A percentile compares a stretch with the other conserved stretches of the same genome.
Conservation (phyloP, 73 alveolate genomes). For the Stentor coeruleus region DNA sequence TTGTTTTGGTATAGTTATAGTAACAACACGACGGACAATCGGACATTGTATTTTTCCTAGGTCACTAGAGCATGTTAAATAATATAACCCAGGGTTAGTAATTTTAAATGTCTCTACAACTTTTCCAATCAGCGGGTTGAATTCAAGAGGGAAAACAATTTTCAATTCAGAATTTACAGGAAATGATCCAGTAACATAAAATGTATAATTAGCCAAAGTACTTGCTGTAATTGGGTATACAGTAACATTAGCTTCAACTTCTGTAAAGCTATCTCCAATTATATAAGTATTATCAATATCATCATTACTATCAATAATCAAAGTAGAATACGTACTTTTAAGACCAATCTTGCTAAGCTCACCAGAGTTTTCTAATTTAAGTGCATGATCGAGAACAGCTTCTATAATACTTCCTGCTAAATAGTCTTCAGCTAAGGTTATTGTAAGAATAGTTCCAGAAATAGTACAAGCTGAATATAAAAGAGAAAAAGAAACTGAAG, state of each 20-base stretch:
- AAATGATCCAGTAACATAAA: not conserved
- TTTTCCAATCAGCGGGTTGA: not conserved
- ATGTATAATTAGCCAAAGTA: not conserved
- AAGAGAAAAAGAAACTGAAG: not conserved
- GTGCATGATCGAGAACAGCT: not conserved
- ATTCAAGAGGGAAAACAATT: not conserved
- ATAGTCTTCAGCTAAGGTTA: not conserved
- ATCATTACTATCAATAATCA: not conserved
- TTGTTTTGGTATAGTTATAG: not conserved
- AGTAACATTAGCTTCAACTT: not conserved
- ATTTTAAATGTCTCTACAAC: not conserved
- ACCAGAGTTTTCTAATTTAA: not conserved
- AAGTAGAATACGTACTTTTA: not conserved
- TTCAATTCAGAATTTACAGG: not conserved
- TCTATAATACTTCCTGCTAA: not conserved
- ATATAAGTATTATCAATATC: not conserved
- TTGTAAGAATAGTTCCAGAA: not conserved
- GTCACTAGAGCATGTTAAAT: not conserved
- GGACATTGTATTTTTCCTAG: not conserved
- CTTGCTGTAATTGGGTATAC: not conserved
- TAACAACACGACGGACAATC: not conserved
- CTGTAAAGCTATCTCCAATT: not conserved
- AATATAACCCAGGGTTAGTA: not conserved
- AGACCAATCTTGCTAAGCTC: not conserved
- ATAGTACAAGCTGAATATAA: not conserved